Base-by-base conservation (phyloP, 495 filamentous ascomycete genomes). In the Xylaria flabelliformis region DNA sequence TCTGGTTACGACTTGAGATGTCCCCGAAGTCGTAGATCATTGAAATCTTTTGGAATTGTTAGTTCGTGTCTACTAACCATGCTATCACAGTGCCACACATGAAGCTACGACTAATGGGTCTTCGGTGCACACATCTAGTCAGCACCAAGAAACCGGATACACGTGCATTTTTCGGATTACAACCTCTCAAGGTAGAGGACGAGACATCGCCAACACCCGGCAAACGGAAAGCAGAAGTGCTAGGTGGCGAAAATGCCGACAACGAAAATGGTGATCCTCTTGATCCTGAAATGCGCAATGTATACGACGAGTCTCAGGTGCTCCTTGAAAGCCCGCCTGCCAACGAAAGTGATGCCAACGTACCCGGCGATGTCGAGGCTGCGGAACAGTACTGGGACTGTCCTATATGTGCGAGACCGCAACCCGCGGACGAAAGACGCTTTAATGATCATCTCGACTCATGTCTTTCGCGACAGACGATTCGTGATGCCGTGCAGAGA, bases 401-500 rank as follows among this genome's bases (percentile, higher is more conserved):
- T 79, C 96, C 96, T 0, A 94, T 98, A 48, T 98, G 96, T 79
- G 79, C 79, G 3, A 83, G 90, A 55, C 91, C 92, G 0, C 93
- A 97, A 76, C 70, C 83, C 4, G 90, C 94, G 0, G 88, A 94
- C 72, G 94, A 98, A 78, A 85, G 86, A 48, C 80, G 78, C 7
- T 98, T 99, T 82, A 99, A 99, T 74, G 90, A 91, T 64, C 97
- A 99, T 80, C 92, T 99, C 59, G 97, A 99, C 77, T 90, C 93
- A 26, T 99, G 96, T 82, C 87, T 99, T 9, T 97, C 94, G 2
- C 84, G 89, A 58, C 89, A 91, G 78, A 92, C 93, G 0, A 99
- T 99, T 72, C 91, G 90, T 53, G 93, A 97, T 76, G 92, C 88
- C 0, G 90, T 92, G 8, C 89, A 92, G 69, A 87, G 86, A 63